Evolutionary conservation across 345 rosid genomes (phyloP).

Genomic region (Brassica nigra): DNA sequence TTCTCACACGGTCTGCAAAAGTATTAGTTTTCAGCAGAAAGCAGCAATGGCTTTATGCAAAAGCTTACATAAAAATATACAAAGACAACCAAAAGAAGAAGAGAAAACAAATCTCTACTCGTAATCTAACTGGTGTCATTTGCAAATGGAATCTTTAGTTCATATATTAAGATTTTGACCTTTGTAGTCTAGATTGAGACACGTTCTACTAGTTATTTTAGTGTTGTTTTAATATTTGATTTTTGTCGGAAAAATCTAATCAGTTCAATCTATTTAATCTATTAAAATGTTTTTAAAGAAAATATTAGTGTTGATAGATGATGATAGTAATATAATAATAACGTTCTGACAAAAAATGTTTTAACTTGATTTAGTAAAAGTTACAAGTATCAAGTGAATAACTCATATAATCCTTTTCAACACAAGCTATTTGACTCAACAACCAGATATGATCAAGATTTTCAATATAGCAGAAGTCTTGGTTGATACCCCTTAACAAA

Average conservation of each 20-base stretch:
- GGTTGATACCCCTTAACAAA: background rate
- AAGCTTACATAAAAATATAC: background rate
- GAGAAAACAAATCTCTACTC: background rate
- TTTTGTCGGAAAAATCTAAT: background rate
- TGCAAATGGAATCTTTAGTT: conserved; percentile 31
- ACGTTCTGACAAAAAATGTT: too few relatives aligned
- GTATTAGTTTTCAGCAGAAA: conserved; percentile 34
- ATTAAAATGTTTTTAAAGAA: too few relatives aligned
- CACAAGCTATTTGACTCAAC: background rate
- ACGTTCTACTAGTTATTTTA: background rate
- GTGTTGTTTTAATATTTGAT: background rate
- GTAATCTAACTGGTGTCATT: conserved; percentile 20
- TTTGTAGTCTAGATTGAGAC: conserved; percentile 4
- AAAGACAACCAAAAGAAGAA: background rate
- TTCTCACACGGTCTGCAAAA: conserved; percentile 25
- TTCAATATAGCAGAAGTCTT: background rate
- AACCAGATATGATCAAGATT: background rate
- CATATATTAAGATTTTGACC: conserved; percentile 8
- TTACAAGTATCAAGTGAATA: too few relatives aligned
- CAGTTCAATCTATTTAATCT: too few relatives aligned
- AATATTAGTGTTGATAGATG: background rate
- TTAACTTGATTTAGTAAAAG: too few relatives aligned
- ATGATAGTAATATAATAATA: background rate
- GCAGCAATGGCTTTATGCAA: conserved; percentile 29
- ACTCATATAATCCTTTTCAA: too few relatives aligned